Conservation (phyloP, 2,329 filamentous ascomycete species). For the Apiospora hydei region DNA sequence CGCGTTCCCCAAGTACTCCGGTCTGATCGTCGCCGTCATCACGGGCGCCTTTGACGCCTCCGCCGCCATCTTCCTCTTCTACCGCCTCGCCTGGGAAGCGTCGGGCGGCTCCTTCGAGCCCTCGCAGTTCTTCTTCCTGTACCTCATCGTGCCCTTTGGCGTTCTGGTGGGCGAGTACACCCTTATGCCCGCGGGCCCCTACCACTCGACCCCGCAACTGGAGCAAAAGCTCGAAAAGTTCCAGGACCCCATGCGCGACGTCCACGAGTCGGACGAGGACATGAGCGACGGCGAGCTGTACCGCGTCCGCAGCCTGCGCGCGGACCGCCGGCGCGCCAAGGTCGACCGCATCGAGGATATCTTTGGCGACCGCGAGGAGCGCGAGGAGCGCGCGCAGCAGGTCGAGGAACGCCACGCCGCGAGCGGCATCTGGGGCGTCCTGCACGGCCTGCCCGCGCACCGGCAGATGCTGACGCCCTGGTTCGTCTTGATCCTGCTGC, state of each 20-base stretch:
- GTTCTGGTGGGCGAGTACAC: slow-evolving; percentile 47
- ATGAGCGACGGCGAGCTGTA: slow-evolving; percentile 50
- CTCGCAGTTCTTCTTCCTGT: slow-evolving; percentile 50
- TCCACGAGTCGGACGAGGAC: slow-evolving; percentile 63
- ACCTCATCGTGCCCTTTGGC: slow-evolving; percentile 45
- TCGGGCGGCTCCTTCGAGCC: slow-evolving; percentile 44
- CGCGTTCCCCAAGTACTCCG: slow-evolving; percentile 66
- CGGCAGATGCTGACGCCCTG: slow-evolving; percentile 73
- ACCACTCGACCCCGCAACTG: slow-evolving; percentile 48
- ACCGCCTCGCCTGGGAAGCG: slow-evolving; percentile 62
- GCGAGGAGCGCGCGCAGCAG: slow-evolving; percentile 59
- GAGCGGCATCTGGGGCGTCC: slow-evolving; percentile 74
- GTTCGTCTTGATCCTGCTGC: slow-evolving; percentile 74
- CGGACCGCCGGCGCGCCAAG: slow-evolving; percentile 61
- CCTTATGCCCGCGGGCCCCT: slow-evolving; percentile 49
- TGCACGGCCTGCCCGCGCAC: slow-evolving; percentile 70
- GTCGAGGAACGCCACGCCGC: slow-evolving; percentile 66
- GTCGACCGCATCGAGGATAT: slow-evolving; percentile 69
- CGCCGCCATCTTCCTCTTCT: slow-evolving; percentile 66
- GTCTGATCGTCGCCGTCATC: slow-evolving; percentile 65
- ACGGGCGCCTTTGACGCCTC: slow-evolving; percentile 72
- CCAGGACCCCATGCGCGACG: slow-evolving; percentile 46
- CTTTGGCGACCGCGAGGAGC: slow-evolving; percentile 62
- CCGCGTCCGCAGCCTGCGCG: slow-evolving; percentile 48
- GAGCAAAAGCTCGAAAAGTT: slow-evolving; percentile 49